Percentiles rank a stretch among this genome's conserved stretches.
Evolutionary conservation across 1,284 basidiomycete species (phyloP).

Genomic region (Ganoderma leucocontextum): DNA sequence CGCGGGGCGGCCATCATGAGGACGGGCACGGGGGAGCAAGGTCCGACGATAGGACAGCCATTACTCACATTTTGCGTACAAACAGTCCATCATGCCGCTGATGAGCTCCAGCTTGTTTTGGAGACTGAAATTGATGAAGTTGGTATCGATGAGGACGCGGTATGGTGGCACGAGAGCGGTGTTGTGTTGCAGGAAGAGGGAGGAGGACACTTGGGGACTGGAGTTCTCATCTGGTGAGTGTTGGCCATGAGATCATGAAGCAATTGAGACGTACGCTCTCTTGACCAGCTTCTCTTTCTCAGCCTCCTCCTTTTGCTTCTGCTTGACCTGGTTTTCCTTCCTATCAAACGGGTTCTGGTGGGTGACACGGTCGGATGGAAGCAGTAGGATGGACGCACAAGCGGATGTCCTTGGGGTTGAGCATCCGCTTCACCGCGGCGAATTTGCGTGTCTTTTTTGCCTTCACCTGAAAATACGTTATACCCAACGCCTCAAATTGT

Average conservation of each 20-base stretch:
- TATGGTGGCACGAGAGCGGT: conserved; percentile 97
- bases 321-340: conserved; percentile 84
- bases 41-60: conserved; percentile 7
- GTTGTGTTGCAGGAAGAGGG: conserved; percentile 96
- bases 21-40: conserved; percentile 4
- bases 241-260: conserved; percentile 5
- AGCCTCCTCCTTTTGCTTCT: conserved; percentile 80
- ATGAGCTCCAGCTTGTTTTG: conserved; percentile 98
- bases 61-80: conserved; percentile 95
- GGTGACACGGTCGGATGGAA: not conserved
- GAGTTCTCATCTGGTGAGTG: conserved; percentile 17
- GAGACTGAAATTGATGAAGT: conserved; percentile 99
- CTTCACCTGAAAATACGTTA: conserved; percentile 70
- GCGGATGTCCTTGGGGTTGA: conserved; percentile 94
- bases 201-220: conserved; percentile 86
- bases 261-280: conserved; percentile 61
- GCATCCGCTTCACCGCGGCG: conserved; percentile 92
- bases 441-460: conserved; percentile 97
- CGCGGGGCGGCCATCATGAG: conserved; percentile 14
- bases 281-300: conserved; percentile 77
- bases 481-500: no score
- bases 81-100: conserved; percentile 99
- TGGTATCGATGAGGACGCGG: conserved; percentile 97
- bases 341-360: conserved; percentile 44
- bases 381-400: conserved; percentile 64